Base-by-base conservation (phyloP, 164 flowering plant genomes). In the Annona squamosa region DNA sequence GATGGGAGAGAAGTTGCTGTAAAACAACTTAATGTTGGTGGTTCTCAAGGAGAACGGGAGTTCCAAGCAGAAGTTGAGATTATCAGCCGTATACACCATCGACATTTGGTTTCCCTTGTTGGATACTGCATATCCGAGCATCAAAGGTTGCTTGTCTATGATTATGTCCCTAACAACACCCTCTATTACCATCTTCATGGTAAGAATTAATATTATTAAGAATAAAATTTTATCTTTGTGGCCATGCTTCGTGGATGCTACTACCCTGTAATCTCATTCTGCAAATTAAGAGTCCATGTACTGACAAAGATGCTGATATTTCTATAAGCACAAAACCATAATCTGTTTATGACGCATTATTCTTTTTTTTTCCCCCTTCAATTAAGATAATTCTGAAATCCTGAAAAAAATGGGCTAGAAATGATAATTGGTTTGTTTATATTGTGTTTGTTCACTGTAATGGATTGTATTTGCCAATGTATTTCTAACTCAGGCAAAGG, bases 181-280 rank as follows among this genome's bases (percentile, higher is more conserved):
- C 97, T 93, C 57, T 77, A 91, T 78, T 89, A 82, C 79, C 97
- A 93, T 87, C 97, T 93, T 67, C 98, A 93, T 72, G 97, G 98
- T 93, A 87, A 81, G 77, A 57, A n/a, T 26, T 26, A 26, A 18
- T 17, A 45, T 7, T 69, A 52, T 52, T 68, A 3, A 69, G 18
- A 26, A 26, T 26, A 26, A 48, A 5, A 48, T 48, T 5, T 48
- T 12, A 48, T 7, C 57, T 48, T 48, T 48, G 57, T 7, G 56
- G 57, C 6, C 57, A 6, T 48, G 57, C 57, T 48, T 48, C 4
- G 57, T 48, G 57, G 12, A 12, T 12, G 2, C 59, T 5, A 52
- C 9, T 52, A 52, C 13, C 59, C 59, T 52, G 9, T 16, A 26
- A 52, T 52, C 59, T 52, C 59, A 52, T 16, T 52, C 1, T 52